These are phyloP conservation scores for Globisporangium cystogenes DNA, from an alignment of 352 stramenopile species.

Conservation along the genomic window DNA sequence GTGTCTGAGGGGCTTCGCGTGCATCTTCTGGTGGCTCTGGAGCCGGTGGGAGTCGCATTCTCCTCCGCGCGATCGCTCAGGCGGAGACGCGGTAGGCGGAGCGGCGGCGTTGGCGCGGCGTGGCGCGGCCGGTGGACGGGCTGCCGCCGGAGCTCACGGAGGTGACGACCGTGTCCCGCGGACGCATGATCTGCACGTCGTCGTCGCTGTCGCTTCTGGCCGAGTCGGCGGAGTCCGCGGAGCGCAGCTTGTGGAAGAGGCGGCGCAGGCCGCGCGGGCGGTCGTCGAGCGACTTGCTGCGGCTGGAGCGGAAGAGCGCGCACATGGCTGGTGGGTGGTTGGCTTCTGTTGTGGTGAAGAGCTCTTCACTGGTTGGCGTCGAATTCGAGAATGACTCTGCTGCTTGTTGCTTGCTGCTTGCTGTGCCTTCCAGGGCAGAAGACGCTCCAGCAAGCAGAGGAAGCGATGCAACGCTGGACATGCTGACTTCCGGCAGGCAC, in stretches of 20 bases:
- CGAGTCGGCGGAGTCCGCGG: not conserved
- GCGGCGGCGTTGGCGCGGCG: not conserved
- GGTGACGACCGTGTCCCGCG: constrained; percentile 32
- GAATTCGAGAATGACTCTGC: constrained; percentile 3
- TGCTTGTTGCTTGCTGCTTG: too few relatives aligned
- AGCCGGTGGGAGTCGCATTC: too few relatives aligned
- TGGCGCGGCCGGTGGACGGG: not conserved
- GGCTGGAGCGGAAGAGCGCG: constrained; percentile 24
- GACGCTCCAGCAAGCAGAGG: too few relatives aligned
- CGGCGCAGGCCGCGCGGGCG: constrained; percentile 17
- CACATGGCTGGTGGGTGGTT: constrained; percentile 15
- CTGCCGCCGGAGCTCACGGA: constrained; percentile 8
- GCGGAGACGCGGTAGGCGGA: not conserved
- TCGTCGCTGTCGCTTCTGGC: constrained; percentile 5
- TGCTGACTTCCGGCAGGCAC: too few relatives aligned
- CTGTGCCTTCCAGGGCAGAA: too few relatives aligned
- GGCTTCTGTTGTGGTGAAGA: not conserved
- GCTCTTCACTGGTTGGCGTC: not conserved
- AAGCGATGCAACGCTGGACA: too few relatives aligned
- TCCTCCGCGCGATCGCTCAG: not conserved
- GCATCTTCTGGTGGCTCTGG: too few relatives aligned
- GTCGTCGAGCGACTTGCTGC: not conserved
- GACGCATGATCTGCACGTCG: constrained; percentile 29
- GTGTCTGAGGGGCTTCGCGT: too few relatives aligned
- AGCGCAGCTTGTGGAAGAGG: constrained; percentile 11